Evolutionary conservation across 164 flowering plant genomes (phyloP).

Genomic region (Nelumbo lutea): DNA sequence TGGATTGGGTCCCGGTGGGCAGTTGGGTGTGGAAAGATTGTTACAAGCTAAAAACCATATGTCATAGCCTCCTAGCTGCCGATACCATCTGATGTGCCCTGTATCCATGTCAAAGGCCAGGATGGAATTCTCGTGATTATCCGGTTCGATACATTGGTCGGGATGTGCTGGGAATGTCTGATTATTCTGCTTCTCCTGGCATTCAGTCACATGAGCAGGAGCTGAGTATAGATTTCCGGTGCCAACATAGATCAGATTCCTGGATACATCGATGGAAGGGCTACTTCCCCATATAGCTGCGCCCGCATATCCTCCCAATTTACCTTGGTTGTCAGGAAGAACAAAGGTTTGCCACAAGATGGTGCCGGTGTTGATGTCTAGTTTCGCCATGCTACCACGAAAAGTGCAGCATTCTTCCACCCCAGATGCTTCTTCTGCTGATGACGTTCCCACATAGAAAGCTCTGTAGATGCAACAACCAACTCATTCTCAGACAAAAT

Average conservation of each 20-base stretch:
- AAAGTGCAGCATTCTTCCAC: constrained; percentile 33
- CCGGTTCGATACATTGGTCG: constrained; percentile 27
- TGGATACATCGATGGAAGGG: constrained; percentile 24
- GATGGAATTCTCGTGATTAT: constrained; percentile 30
- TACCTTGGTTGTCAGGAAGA: constrained; percentile 32
- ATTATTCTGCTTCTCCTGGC: constrained; percentile 28
- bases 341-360: constrained; percentile 36
- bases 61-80: constrained; percentile 42
- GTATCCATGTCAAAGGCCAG: constrained; percentile 30
- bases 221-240: constrained; percentile 40
- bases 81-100: constrained; percentile 33
- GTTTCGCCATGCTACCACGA: constrained; percentile 33
- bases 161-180: constrained; percentile 21
- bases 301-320: constrained; percentile 27
- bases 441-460: constrained; percentile 31
- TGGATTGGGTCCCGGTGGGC: constrained; percentile 33
- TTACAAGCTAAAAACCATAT: constrained; percentile 26
- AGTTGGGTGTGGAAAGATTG: constrained; percentile 14
- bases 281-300: constrained; percentile 47
- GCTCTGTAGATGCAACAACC: constrained; percentile 9
- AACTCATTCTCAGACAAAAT: background rate
- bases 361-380: constrained; percentile 24
- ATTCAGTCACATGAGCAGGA: constrained; percentile 19
- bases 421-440: constrained; percentile 23
- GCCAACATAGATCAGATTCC: constrained; percentile 30